These are phyloP conservation scores for Carex arenaria DNA, from an alignment of 202 grass and related monocot genomes.

Conservation along the genomic window DNA sequence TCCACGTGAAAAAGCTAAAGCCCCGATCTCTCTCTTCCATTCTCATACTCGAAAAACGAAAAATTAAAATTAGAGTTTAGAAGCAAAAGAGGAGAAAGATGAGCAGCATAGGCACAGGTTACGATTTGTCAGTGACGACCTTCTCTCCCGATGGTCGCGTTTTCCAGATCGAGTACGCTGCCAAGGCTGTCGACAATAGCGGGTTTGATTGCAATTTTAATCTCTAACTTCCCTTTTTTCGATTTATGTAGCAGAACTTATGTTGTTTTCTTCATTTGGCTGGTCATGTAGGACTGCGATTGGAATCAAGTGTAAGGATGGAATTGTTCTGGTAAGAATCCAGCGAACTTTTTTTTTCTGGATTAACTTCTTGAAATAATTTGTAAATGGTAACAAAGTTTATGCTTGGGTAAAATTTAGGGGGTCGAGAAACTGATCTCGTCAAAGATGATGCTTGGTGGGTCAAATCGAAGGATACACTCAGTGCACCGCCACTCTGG, in stretches of 20 bases:
- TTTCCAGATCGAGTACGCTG: constrained; percentile 90
- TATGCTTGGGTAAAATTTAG: constrained; percentile 28
- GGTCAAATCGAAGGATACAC: constrained; percentile 75
- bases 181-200: constrained; percentile 86
- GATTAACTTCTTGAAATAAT: not conserved
- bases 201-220: constrained; percentile 37
- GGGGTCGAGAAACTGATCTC: constrained; percentile 80
- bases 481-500: constrained; percentile 65
- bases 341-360: not conserved
- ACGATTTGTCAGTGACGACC: constrained; percentile 87
- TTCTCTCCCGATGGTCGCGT: constrained; percentile 81
- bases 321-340: constrained; percentile 64
- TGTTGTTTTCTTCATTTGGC: constrained; percentile 8
- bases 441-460: constrained; percentile 75
- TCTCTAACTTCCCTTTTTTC: not conserved
- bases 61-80: not conserved
- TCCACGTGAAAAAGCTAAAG: not conserved
- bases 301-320: constrained; percentile 94
- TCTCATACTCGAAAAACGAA: not conserved
- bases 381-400: not conserved
- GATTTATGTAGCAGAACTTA: constrained; percentile 1
- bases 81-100: constrained; percentile 27
- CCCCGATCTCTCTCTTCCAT: constrained; percentile 17
- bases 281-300: constrained; percentile 50
- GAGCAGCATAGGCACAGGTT: constrained; percentile 91